phyloP scores from a whole-genome alignment of 2,329 filamentous ascomycete genomes.

The Zymoseptoria ardabiliae region DNA sequence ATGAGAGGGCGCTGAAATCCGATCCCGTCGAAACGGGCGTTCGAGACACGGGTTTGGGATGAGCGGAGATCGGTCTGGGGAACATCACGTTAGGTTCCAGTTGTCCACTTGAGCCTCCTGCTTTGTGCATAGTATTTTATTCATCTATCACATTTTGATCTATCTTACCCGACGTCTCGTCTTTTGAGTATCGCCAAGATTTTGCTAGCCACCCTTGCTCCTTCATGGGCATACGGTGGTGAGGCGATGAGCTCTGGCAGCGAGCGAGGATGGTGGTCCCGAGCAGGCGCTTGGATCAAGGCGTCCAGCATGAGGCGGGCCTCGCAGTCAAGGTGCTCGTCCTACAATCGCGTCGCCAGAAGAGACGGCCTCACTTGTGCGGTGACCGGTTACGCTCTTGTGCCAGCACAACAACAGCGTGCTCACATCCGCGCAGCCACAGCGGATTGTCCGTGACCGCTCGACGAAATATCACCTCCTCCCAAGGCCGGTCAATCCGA shows the following conservation, averaged over 20 bases:
- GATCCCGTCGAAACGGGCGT: not conserved
- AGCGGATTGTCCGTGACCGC: not conserved
- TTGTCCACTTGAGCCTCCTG: not conserved
- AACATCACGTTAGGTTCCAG: not conserved
- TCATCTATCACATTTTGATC: not conserved
- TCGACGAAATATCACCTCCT: not conserved
- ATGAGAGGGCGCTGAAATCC: not conserved
- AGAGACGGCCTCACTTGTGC: not conserved
- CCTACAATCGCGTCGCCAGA: not conserved
- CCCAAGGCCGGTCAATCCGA: conserved; percentile 18
- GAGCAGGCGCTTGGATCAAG: too few species aligned
- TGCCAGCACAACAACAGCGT: not conserved
- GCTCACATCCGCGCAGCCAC: not conserved
- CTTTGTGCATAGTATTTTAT: not conserved
- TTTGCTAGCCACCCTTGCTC: not conserved
- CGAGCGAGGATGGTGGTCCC: not conserved
- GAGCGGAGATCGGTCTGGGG: not conserved
- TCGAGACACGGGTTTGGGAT: not conserved
- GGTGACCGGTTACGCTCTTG: not conserved
- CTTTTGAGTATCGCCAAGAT: not conserved
- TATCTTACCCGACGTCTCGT: not conserved
- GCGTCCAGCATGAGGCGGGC: not conserved
- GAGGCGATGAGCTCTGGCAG: not conserved
- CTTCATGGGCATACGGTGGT: not conserved
- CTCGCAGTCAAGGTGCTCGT: not conserved